Evolutionary conservation across 2,329 filamentous ascomycete species (phyloP).

Genomic region (Aureobasidium uvarum): DNA sequence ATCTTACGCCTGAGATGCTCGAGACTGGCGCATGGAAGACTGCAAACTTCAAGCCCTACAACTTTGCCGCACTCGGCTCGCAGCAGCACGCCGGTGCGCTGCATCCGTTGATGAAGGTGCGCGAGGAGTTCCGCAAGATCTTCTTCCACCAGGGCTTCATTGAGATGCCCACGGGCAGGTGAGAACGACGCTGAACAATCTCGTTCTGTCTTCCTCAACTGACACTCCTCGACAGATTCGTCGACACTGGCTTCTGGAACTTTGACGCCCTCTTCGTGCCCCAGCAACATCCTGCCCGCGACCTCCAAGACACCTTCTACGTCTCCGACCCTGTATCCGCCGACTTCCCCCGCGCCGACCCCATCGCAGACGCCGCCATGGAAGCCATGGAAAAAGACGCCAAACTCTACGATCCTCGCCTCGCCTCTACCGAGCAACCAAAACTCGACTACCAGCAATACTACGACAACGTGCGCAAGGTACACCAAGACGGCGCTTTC

Average conservation of each 20-base stretch:
- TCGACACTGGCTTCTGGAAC: slow-evolving; percentile 99
- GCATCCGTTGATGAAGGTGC: slow-evolving; percentile 79
- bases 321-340: slow-evolving; percentile 82
- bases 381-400: slow-evolving; percentile 51
- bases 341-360: slow-evolving; percentile 62
- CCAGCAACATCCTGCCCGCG: slow-evolving; percentile 95
- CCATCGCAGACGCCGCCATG: slow-evolving; percentile 48
- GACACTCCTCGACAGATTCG: slow-evolving; percentile 55
- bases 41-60: slow-evolving; percentile 81
- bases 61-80: slow-evolving; percentile 71
- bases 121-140: slow-evolving; percentile 92
- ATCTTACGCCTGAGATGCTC: slow-evolving; percentile 92
- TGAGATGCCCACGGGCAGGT: slow-evolving; percentile 91
- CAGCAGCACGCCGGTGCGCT: slow-evolving; percentile 53
- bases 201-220: background rate
- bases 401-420: slow-evolving; percentile 49
- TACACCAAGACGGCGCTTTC: slow-evolving; percentile 88
- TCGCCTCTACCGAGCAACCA: slow-evolving; percentile 33
- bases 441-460: slow-evolving; percentile 73
- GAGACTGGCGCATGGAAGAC: slow-evolving; percentile 86
- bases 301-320: slow-evolving; percentile 98
- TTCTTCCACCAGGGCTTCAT: slow-evolving; percentile 99
- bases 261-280: slow-evolving; percentile 96
- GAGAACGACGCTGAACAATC: slow-evolving; percentile 28
- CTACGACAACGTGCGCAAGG: slow-evolving; percentile 80